Conservation (phyloP, 768 basidiomycete genomes). For the Lanmaoa pseudosensibilis region DNA sequence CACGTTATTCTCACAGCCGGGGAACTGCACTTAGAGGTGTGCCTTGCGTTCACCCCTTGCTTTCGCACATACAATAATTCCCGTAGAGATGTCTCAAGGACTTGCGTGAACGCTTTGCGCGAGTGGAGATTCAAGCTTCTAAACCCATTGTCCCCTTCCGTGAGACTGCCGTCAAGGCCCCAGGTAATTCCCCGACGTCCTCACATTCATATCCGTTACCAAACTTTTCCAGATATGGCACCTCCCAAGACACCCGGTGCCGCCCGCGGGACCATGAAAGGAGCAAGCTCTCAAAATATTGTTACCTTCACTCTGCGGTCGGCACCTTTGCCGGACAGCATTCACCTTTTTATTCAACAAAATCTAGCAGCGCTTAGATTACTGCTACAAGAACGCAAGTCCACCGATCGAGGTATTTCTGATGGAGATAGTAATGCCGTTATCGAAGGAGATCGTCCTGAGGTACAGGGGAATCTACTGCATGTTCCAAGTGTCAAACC, state of each 20-base stretch:
- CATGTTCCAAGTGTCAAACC: constrained; percentile 63
- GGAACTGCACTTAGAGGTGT: constrained; percentile 91
- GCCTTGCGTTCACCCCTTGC: constrained; percentile 12
- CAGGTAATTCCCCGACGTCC: constrained; percentile 46
- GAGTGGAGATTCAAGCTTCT: constrained; percentile 89
- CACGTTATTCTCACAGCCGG: constrained; percentile 96
- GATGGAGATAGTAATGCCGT: constrained; percentile 12
- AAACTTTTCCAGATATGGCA: constrained; percentile 68
- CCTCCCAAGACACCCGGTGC: constrained; percentile 73
- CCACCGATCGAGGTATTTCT: constrained; percentile 33
- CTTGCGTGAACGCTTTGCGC: constrained; percentile 91
- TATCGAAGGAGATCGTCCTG: constrained; percentile 40
- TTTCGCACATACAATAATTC: background rate
- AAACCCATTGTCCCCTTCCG: constrained; percentile 97
- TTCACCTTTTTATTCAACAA: constrained; percentile 76
- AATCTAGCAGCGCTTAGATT: constrained; percentile 66
- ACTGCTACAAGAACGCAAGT: constrained; percentile 52
- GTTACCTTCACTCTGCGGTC: constrained; percentile 86
- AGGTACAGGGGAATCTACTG: constrained; percentile 57
- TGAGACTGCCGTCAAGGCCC: constrained; percentile 84
- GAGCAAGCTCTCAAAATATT: constrained; percentile 64
- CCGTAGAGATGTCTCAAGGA: constrained; percentile 91
- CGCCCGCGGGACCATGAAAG: constrained; percentile 75
- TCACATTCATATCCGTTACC: background rate
- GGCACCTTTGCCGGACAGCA: constrained; percentile 65